These are phyloP conservation scores for Rubia balearica DNA, from an alignment of 305 asterid genomes.

Conservation along the genomic window DNA sequence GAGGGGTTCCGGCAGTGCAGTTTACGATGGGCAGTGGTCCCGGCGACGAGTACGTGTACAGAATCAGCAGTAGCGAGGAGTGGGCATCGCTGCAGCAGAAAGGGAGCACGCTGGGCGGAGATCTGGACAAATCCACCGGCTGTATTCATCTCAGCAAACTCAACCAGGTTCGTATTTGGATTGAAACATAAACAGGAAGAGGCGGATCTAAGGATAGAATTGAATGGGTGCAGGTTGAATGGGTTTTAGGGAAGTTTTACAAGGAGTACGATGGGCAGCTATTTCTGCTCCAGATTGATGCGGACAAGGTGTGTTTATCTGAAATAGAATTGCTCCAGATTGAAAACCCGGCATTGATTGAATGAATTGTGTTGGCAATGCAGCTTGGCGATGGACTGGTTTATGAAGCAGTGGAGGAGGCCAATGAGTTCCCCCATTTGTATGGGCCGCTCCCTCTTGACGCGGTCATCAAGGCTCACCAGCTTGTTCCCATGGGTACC, in stretches of 20 bases:
- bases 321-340: no score
- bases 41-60: constrained; percentile 36
- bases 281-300: constrained; percentile 68
- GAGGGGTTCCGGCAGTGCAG: no score
- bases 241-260: constrained; percentile 61
- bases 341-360: no score
- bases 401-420: constrained; percentile 56
- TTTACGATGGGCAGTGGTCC: no score
- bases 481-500: constrained; percentile 38
- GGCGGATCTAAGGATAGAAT: no score
- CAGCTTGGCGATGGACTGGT: constrained; percentile 82
- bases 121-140: constrained; percentile 56
- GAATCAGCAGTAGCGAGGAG: constrained; percentile 73
- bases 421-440: constrained; percentile 66
- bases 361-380: not conserved
- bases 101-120: constrained; percentile 55
- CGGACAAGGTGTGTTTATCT: constrained; percentile 24
- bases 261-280: constrained; percentile 34
- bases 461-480: constrained; percentile 57
- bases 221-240: constrained; percentile 46
- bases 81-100: constrained; percentile 57
- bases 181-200: no score
- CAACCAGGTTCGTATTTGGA: constrained; percentile 41
- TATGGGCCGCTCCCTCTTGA: constrained; percentile 68
- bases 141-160: constrained; percentile 80